Conservation (phyloP, 2,329 filamentous ascomycete species). For the Hypoxylon sp. region DNA sequence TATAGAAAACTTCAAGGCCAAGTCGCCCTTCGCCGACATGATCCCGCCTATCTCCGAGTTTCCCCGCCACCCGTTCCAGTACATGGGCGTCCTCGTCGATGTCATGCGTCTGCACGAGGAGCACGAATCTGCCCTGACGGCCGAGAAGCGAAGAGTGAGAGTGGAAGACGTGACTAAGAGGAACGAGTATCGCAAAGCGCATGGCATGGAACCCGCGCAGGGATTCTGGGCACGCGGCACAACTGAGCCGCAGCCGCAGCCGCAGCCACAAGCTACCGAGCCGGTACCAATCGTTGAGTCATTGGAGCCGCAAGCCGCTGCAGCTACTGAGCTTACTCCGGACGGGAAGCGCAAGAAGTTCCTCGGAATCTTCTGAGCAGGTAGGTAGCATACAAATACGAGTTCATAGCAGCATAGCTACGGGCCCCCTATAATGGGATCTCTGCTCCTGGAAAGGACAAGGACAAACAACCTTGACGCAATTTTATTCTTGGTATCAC, state of each 20-base stretch:
- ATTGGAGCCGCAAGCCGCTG: slow-evolving; percentile 19
- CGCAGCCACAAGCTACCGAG: slow-evolving; percentile 5
- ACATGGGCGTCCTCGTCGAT: slow-evolving; percentile 72
- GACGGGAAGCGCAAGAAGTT: slow-evolving; percentile 76
- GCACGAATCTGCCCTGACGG: slow-evolving; percentile 74
- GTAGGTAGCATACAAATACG: slow-evolving; percentile 19
- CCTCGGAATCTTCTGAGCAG: slow-evolving; percentile 79
- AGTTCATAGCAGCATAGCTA: slow-evolving; percentile 7
- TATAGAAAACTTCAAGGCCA: slow-evolving; percentile 80
- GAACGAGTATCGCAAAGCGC: slow-evolving; percentile 84
- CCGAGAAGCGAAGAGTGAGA: slow-evolving; percentile 77
- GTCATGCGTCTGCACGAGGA: slow-evolving; percentile 82
- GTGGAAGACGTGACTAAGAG: slow-evolving; percentile 91
- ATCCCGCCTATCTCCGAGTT: slow-evolving; percentile 78
- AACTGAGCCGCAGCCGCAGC: neutral
- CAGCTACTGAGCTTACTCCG: slow-evolving; percentile 33
- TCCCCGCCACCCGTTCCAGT: slow-evolving; percentile 75
- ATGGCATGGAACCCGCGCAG: slow-evolving; percentile 73
- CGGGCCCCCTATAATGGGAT: slow-evolving; percentile 12
- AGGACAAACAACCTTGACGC: slow-evolving; percentile 11
- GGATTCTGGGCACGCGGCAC: slow-evolving; percentile 46
- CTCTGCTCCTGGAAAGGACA: slow-evolving; percentile 24
- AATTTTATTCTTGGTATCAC: slow-evolving; percentile 40
- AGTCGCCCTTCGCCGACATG: slow-evolving; percentile 83
- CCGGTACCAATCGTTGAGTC: slow-evolving; percentile 21